phyloP scores from a whole-genome alignment of 371 early-diverging fungal species.

The Smittium culicis region DNA sequence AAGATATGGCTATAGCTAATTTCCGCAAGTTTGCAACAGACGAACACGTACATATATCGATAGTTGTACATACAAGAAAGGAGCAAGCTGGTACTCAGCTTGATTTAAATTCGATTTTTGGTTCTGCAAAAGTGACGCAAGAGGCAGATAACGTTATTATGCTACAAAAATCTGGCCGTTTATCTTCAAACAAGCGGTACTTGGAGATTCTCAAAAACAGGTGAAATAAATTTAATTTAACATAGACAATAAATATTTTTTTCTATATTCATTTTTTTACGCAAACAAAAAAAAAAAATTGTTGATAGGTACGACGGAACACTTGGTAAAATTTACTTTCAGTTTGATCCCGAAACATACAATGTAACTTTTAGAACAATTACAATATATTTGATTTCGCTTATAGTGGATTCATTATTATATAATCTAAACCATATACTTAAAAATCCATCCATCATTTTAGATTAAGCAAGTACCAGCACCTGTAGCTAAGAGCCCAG shows the following conservation, averaged over 20 bases:
- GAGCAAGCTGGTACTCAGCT: slow-evolving; percentile 39
- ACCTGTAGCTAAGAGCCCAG: background rate
- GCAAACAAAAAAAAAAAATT: too few relatives aligned
- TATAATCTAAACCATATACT: too few relatives aligned
- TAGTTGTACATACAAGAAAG: slow-evolving; percentile 66
- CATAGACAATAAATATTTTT: too few relatives aligned
- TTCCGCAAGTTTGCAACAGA: slow-evolving; percentile 56
- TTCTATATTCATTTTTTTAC: too few relatives aligned
- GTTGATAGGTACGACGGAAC: slow-evolving; percentile 54
- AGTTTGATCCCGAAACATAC: slow-evolving; percentile 20
- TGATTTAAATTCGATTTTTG: slow-evolving; percentile 58
- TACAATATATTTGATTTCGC: too few relatives aligned
- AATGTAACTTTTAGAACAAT: background rate
- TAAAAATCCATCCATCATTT: background rate
- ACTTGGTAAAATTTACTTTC: slow-evolving; percentile 38
- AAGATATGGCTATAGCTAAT: slow-evolving; percentile 50
- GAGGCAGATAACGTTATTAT: slow-evolving; percentile 72
- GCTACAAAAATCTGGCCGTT: slow-evolving; percentile 37
- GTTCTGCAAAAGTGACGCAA: slow-evolving; percentile 66
- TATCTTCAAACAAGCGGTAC: slow-evolving; percentile 28
- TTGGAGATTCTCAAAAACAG: slow-evolving; percentile 59
- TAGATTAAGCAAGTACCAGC: slow-evolving; percentile 9
- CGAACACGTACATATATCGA: slow-evolving; percentile 55
- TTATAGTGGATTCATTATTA: too few relatives aligned
- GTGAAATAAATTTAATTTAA: too few relatives aligned